Base-by-base conservation (phyloP, 805 yeast species). In the Saccharomycopsis javanensis region DNA sequence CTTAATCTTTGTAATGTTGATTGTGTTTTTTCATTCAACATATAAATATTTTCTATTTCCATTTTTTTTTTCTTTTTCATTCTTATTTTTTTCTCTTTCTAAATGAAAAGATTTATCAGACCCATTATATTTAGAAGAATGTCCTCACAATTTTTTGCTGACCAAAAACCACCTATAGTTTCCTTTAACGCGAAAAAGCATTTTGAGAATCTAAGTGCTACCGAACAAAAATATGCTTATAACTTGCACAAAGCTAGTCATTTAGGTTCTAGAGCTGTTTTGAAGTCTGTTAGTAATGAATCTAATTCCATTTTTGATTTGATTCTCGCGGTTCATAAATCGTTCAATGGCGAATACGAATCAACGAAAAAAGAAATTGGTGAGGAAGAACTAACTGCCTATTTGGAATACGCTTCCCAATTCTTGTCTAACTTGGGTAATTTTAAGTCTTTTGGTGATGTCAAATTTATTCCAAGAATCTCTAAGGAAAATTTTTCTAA, bases 361-460 rank as follows among this genome's bases (percentile, higher is more conserved):
- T 64, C 64, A 27, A 65, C 78, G 31, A 63, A 67, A 15, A 42
- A 35, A 10, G 63, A 64, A 10, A 67, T 75, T 18, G 67, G 75
- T 8, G 71, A 70, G 13, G 73, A 72, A 0, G 69, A 68, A 7
- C 73, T 74, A 16, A 66, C 70, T 46, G 67, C 68, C 18, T 87
- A 85, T 67, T 72, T 88, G 68, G 88, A 85, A 66, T 88, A 80
- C 68, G 85, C 83, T 31, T 85, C 89, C 45, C 92, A 86, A 72
- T 82, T 86, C 65, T 72, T 86, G 60, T 74, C 83, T 38, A 86
- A 86, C 69, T 74, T 83, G 68, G 94, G 94, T 63, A 86, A 86
- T 66, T 86, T 79, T 72, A 89, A 85, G 71, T 85, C 94, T 0
- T 89, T 89, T 68, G 97, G 97, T 63, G 96, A 89, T 71, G 80